phyloP scores from a whole-genome alignment of 352 stramenopile genomes.

The Phytopythium litorale region DNA sequence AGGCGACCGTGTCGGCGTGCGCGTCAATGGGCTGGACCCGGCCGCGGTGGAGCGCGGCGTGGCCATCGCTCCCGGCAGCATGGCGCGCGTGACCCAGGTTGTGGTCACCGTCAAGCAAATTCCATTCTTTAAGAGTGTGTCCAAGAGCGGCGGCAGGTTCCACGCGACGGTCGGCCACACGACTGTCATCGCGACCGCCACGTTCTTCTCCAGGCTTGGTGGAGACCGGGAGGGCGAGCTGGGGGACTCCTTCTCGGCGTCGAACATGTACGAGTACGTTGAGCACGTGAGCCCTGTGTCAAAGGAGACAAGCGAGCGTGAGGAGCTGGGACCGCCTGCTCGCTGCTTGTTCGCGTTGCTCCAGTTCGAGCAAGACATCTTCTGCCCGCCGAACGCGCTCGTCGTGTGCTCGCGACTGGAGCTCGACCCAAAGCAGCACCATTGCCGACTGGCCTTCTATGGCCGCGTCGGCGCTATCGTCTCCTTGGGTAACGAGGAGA shows the following conservation, averaged over 20 bases:
- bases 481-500: constrained; percentile 13
- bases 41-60: constrained; percentile 58
- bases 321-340: neutral
- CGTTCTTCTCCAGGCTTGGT: constrained; percentile 48
- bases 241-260: constrained; percentile 27
- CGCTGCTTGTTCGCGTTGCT: constrained; percentile 49
- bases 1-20: constrained; percentile 96
- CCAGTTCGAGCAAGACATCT: constrained; percentile 62
- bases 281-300: constrained; percentile 18
- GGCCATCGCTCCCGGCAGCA: constrained; percentile 45
- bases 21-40: constrained; percentile 76
- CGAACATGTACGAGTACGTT: constrained; percentile 44
- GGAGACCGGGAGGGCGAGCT: neutral
- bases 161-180: constrained; percentile 74
- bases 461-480: constrained; percentile 45
- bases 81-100: constrained; percentile 47
- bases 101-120: constrained; percentile 53
- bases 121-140: constrained; percentile 48
- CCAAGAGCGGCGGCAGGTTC: constrained; percentile 66
- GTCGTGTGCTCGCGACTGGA: constrained; percentile 79
- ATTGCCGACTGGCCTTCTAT: constrained; percentile 75
- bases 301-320: neutral
- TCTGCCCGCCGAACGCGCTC: constrained; percentile 44
- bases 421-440: constrained; percentile 48
- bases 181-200: constrained; percentile 61